Base-by-base conservation (phyloP, 371 early-diverging fungal species). In the Conidiobolus incongruus region DNA sequence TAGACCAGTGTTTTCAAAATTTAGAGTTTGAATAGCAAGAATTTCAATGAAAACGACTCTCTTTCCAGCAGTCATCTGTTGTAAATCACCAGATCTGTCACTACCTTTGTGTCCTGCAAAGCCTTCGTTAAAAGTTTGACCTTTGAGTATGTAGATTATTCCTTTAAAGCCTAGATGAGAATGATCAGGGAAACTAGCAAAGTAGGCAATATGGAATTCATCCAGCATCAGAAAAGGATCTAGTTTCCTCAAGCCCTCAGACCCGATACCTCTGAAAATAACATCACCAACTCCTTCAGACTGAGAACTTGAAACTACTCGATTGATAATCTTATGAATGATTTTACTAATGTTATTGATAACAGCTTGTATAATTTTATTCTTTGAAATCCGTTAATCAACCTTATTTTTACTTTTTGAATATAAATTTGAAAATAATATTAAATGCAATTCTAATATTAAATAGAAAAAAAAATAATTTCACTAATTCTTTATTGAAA, bases 321-420 rank as follows among this genome's bases (percentile, higher is more conserved):
- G 35, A 7, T 17, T 35, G 13, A 17, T 35, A 16, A 35, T n/a
- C 12, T 30, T 30, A 12, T 12, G 30, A 12, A 7, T 7, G 30
- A 30, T 30, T 30, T 5, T 30, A 7, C 30, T 12, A 12, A 12
- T 30, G 12, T 5, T 30, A 7, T 5, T 12, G n/a, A n/a, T n/a
- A n/a, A n/a, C n/a, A n/a, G n/a, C n/a, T n/a, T n/a, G n/a, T n/a
- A 57, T 86, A 84, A 55, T 79, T 79, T 49, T 86, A 83, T 50
- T 68, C 58, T 40, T 35, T 35, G n/a, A 36, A 34, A 35, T 36
- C 40, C 26, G 26, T 13, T 11, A 32, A 31, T 10, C n/a, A 31
- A 15, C 5, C 40, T 16, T 23, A 12, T 23, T 16, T 40, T 21
- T 23, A 23, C n/a, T n/a, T n/a, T n/a, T n/a, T n/a, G n/a, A n/a